Evolutionary conservation across 257 asterid genomes (phyloP).

Genomic region (Rubia yunnanensis): DNA sequence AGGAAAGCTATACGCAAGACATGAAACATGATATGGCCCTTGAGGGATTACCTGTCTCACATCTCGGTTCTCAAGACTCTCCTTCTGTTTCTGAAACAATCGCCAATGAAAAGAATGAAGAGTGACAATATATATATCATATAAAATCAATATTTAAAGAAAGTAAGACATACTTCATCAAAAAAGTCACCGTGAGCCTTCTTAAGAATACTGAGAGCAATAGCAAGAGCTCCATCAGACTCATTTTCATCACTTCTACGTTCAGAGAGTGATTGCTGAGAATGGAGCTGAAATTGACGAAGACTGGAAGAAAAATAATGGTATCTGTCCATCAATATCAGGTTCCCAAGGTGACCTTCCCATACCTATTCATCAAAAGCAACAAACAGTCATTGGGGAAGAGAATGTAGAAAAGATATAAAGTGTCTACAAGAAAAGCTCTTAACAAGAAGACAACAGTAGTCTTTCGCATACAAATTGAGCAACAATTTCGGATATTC

Average conservation of each 20-base stretch:
- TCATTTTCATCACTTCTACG: slow-evolving; percentile 42
- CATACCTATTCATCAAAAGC: slow-evolving; percentile 43
- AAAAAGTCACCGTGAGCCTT: slow-evolving; percentile 47
- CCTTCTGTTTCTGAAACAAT: slow-evolving; percentile 36
- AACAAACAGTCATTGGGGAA: not conserved
- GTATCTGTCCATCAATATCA: slow-evolving; percentile 81
- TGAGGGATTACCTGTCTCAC: slow-evolving; percentile 55
- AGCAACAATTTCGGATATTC: too few relatives aligned
- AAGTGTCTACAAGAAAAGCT: not conserved
- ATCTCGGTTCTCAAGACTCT: slow-evolving; percentile 44
- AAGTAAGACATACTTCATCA: slow-evolving; percentile 30
- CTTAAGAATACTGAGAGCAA: slow-evolving; percentile 53
- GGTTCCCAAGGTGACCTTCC: slow-evolving; percentile 67
- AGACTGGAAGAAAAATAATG: slow-evolving; percentile 83
- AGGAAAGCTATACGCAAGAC: too few relatives aligned
- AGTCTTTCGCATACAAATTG: not conserved
- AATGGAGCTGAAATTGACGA: slow-evolving; percentile 54
- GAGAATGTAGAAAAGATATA: not conserved
- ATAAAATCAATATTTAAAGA: not conserved
- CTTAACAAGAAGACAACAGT: not conserved
- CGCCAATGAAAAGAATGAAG: not conserved
- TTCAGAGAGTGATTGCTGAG: slow-evolving; percentile 14
- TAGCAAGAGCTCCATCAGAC: slow-evolving; percentile 68
- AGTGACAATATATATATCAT: not conserved
- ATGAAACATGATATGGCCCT: not conserved